Evolutionary conservation across 495 filamentous ascomycete species (phyloP), one percentile per base, ranked within the genome.

Genomic region (Aspergillus mulundensis): DNA sequence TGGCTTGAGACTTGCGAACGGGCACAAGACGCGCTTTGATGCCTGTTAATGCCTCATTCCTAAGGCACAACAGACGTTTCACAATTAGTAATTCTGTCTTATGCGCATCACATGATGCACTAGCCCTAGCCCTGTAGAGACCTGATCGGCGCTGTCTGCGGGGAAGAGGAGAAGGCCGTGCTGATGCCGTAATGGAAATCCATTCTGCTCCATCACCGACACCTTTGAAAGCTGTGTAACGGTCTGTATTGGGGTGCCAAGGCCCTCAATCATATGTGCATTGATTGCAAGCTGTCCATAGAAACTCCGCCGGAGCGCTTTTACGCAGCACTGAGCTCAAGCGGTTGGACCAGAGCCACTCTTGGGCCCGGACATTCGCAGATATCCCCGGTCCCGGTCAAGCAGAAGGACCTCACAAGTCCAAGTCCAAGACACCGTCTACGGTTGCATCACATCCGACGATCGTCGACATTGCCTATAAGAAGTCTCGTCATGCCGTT

Each of bases 181-280:
- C n/a, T 41, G 45, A 62, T 66, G 63, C 57, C 57, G 59, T 65
- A 62, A 65, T 65, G 47, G 34, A 61, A 62, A 62, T 42, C 30
- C n/a, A 41, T 10, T 44, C 15, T 38, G 36, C 61, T 58, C 47
- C 51, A 56, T 64, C 54, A 18, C 11, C 1, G 41, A 56, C 18
- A 32, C 36, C 30, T 34, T 16, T 48, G 16, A 32, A 48, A 20
- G 52, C 42, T 38, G 6, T 44, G 36, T 5, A 8, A 49, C 49
- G 49, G 19, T 24, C n/a, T 10, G 51, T 5, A 49, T 39, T 56
- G 54, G 54, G 53, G 28, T 45, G 54, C 53, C 61, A 59, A 63
- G 57, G 53, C 20, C 24, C 21, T 40, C 48, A 46, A 56, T 46
- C 10, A 20, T 51, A 36, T 23, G 24, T 50, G 42, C 42, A 39